Percentiles rank a stretch among this genome's conserved stretches.
These are phyloP conservation scores for Coniochaeta ligniaria DNA, from an alignment of 2,329 filamentous ascomycete genomes.

Conservation along the genomic window DNA sequence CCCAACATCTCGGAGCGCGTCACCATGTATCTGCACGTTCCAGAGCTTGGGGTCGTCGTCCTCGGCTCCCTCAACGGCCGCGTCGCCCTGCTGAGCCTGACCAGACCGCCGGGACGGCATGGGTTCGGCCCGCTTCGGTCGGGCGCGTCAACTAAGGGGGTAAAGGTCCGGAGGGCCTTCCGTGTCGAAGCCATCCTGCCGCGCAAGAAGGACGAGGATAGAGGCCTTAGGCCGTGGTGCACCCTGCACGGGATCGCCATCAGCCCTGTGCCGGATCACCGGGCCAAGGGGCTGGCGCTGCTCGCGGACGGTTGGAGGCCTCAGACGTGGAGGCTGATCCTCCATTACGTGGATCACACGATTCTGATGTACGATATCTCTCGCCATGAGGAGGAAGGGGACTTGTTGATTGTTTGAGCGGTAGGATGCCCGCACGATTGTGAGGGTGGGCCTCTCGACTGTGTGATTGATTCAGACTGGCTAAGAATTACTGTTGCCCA, in stretches of 20 bases:
- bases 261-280: conserved; percentile 50
- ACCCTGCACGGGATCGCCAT: conserved; percentile 62
- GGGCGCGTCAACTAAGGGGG: conserved; percentile 5
- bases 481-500: background rate
- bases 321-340: conserved; percentile 56
- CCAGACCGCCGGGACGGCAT: conserved; percentile 26
- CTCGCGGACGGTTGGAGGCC: conserved; percentile 7
- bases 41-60: conserved; percentile 63
- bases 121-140: background rate
- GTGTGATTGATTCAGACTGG: background rate
- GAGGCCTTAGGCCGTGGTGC: conserved; percentile 32
- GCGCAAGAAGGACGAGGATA: conserved; percentile 35
- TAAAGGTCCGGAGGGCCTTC: conserved; percentile 32
- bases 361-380: conserved; percentile 62
- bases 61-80: conserved; percentile 60
- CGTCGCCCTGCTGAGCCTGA: conserved; percentile 55
- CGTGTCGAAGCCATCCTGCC: conserved; percentile 48
- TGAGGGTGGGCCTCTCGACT: background rate
- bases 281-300: conserved; percentile 17
- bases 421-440: background rate
- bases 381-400: conserved; percentile 6
- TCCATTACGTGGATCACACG: conserved; percentile 65
- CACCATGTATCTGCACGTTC: conserved; percentile 57
- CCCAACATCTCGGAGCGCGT: conserved; percentile 39
- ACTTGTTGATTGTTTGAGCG: conserved; percentile 14